phyloP scores from a whole-genome alignment of 306 rosid genomes.

The Delonix regia region DNA sequence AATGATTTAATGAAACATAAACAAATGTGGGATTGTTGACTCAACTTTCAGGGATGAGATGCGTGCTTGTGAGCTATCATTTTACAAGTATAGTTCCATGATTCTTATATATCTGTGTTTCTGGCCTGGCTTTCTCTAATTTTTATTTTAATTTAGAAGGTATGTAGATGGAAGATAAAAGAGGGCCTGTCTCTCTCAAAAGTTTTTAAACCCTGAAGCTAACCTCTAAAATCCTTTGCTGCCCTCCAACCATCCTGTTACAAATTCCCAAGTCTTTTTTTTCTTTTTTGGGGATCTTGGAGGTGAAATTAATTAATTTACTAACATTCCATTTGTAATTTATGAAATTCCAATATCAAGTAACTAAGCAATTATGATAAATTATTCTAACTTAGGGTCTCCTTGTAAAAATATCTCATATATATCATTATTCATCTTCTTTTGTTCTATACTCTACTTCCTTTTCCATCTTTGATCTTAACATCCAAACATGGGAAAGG shows the following conservation, averaged over 20 bases:
- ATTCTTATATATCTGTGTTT: not conserved
- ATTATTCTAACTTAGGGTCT: not conserved
- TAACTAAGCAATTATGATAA: not conserved
- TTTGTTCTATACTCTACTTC: not conserved
- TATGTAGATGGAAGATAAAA: no score
- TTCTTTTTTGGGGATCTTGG: not conserved
- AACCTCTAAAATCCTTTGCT: no score
- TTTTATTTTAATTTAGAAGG: no score
- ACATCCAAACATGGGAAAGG: not conserved
- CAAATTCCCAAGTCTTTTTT: not conserved
- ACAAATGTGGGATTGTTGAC: no score
- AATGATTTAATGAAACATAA: not conserved
- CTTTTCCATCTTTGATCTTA: no score
- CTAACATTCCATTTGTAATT: not conserved
- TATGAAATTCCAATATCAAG: not conserved
- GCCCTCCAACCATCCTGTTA: not conserved
- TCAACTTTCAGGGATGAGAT: conserved; percentile 21
- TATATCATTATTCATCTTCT: not conserved
- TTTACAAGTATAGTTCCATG: not conserved
- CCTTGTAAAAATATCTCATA: no score
- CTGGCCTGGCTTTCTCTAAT: no score
- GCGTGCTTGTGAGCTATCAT: conserved; percentile 5
- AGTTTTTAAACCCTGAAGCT: no score
- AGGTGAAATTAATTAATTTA: not conserved
- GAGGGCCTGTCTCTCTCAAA: no score